Conservation (phyloP, 257 asterid genomes). For the Ligustrum vulgare region DNA sequence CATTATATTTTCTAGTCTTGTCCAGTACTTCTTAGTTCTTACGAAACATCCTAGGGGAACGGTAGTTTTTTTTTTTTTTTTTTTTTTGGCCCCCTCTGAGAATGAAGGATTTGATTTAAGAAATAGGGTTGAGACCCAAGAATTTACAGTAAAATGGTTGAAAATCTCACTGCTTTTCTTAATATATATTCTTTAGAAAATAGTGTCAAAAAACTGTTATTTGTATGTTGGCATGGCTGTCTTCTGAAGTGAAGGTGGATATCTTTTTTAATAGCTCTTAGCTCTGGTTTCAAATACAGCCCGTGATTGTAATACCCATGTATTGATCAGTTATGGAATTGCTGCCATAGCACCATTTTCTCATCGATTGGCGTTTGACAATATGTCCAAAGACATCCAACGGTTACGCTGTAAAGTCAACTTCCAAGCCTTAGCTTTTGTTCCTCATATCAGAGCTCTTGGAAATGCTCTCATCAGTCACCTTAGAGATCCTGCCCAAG, state of each 20-base stretch:
- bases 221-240: not conserved
- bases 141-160: not conserved
- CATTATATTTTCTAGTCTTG: not conserved
- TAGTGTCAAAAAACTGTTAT: not conserved
- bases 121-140: not conserved
- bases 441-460: conserved; percentile 80
- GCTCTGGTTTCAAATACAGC: not conserved
- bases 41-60: not conserved
- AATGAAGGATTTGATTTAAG: not conserved
- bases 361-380: conserved; percentile 88
- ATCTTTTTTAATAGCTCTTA: conserved; percentile 5
- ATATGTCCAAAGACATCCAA: conserved; percentile 91
- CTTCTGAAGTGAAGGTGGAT: not conserved
- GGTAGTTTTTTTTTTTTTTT: not conserved
- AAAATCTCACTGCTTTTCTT: not conserved
- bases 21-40: not conserved
- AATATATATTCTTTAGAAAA: no score
- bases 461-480: conserved; percentile 86
- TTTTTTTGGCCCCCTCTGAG: no score
- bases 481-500: conserved; percentile 53
- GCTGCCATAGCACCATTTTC: conserved; percentile 98
- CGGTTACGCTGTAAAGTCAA: conserved; percentile 94
- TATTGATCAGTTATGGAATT: conserved; percentile 72
- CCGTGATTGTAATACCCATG: conserved; percentile 9
- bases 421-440: conserved; percentile 83